Base-by-base conservation (phyloP, 805 yeast genomes). In the Starmera dryadoides region DNA sequence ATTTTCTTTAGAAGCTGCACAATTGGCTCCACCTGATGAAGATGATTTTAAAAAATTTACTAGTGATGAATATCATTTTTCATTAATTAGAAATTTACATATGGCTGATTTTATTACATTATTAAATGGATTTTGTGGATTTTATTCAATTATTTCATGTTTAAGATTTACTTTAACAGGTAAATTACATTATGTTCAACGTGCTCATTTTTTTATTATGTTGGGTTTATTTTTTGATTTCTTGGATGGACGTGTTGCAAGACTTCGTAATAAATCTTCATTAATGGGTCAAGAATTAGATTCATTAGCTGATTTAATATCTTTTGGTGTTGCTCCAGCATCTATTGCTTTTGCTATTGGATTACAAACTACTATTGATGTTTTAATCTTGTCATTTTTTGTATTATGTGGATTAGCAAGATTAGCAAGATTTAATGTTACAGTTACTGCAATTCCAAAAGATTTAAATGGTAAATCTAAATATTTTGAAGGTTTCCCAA, bases 251-350 rank as follows among this genome's bases (percentile, higher is more conserved):
- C 79, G 95, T 53, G 98, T 91, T 7, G 98, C 98, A 4, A 76
- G 98, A 56, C 74, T 93, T 66, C 77, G 96, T 64, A 84, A 88
- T 59, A 87, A 89, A 66, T 77, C 95, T 3, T 82, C 94, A 11
- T 71, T 93, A 40, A 86, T 93, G 85, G 98, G 98, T 44, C 98
- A 93, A 63, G 98, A 93, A 65, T 75, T 93, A 53, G 98, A 93
- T 59, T 89, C 97, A 1, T 73, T 93, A 52, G 98, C 98, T 18
- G 98, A 93, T 63, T 75, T 93, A 53, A 76, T 91, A 29, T 86
- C 96, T 11, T 93, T 93, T 59, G 95, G 97, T 45, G 96, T 91
- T 26, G 89, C 95, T 2, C 98, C 98, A 2, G 95, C 96, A 4
- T 72, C 87, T 14, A 81, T 86, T 59, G 98, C 95, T 4, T 93